Evolutionary conservation across 148 eudicot genomes (phyloP).

Genomic region (Bassia scoparia): DNA sequence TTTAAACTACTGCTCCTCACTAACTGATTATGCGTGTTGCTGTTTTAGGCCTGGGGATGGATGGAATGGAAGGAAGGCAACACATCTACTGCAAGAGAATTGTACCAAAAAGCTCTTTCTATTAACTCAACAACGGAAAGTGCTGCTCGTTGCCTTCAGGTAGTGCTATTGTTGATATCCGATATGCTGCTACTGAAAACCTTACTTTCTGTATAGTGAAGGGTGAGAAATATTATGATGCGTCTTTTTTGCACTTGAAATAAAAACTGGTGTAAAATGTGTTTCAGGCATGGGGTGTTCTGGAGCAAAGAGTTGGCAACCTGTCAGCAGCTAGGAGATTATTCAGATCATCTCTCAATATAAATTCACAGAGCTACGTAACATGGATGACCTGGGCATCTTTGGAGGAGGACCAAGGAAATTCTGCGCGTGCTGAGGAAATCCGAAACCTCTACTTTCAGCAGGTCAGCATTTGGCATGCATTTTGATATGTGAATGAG

Average conservation of each 20-base stretch:
- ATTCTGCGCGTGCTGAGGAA: conserved; percentile 87
- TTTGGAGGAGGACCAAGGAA: conserved; percentile 89
- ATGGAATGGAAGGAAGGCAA: conserved; percentile 99
- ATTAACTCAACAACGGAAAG: conserved; percentile 69
- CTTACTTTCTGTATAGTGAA: not conserved
- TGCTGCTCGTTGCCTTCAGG: conserved; percentile 99
- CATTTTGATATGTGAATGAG: not conserved
- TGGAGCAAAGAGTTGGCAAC: conserved; percentile 91
- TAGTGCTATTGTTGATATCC: conserved; percentile 13
- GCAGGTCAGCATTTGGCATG: conserved; percentile 50
- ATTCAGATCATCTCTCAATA: conserved; percentile 79
- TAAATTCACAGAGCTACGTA: conserved; percentile 88
- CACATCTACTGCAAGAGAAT: conserved; percentile 64
- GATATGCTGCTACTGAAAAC: not conserved
- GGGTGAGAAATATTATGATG: not conserved
- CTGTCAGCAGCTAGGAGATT: conserved; percentile 87
- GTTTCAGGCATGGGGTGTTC: conserved; percentile 94
- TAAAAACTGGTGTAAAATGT: not conserved
- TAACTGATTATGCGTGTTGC: conserved; percentile 9
- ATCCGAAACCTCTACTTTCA: conserved; percentile 93
- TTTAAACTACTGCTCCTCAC: too few species aligned
- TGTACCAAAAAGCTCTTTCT: conserved; percentile 71
- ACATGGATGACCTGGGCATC: conserved; percentile 99
- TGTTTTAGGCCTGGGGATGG: conserved; percentile 96
- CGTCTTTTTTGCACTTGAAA: not conserved